Conservation (phyloP, 805 yeast species). For the Wickerhamomyces sydowiorum region DNA sequence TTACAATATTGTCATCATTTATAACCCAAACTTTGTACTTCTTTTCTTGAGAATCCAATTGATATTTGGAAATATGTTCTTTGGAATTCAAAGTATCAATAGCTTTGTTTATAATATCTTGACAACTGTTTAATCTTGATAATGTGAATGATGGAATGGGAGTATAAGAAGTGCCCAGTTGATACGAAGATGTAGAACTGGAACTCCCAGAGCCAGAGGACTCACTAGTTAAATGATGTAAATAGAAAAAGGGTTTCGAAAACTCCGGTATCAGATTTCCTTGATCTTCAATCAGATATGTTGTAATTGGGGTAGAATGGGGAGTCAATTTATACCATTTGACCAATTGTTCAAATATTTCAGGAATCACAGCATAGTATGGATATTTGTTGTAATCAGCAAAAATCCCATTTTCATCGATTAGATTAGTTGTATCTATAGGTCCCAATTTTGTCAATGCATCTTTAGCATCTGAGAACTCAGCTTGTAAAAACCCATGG, state of each 20-base stretch:
- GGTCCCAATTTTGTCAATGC: constrained; percentile 21
- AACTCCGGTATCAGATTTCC: constrained; percentile 27
- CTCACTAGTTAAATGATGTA: constrained; percentile 26
- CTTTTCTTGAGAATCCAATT: constrained; percentile 2
- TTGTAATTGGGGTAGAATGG: constrained; percentile 29
- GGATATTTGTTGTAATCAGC: constrained; percentile 25
- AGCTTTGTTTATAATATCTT: constrained; percentile 10
- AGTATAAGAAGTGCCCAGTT: constrained; percentile 12
- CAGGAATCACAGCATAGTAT: constrained; percentile 34
- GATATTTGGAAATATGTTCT: constrained; percentile 6
- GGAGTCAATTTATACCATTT: constrained; percentile 51
- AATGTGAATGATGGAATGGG: constrained; percentile 24
- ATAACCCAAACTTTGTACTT: constrained; percentile 20
- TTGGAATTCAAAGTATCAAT: constrained; percentile 10
- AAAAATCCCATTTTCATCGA: constrained; percentile 41
- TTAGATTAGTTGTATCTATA: constrained; percentile 38
- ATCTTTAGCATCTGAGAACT: constrained; percentile 5
- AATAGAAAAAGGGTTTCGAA: constrained; percentile 29
- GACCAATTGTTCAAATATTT: constrained; percentile 37
- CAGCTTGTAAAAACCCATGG: constrained; percentile 4
- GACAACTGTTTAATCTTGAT: constrained; percentile 26
- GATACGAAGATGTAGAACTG: constrained; percentile 1
- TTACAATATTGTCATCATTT: constrained; percentile 6
- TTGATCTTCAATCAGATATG: constrained; percentile 28
- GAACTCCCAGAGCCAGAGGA: too few species aligned